phyloP scores from a whole-genome alignment of 352 stramenopile genomes.

The Saprolegnia diclina region DNA sequence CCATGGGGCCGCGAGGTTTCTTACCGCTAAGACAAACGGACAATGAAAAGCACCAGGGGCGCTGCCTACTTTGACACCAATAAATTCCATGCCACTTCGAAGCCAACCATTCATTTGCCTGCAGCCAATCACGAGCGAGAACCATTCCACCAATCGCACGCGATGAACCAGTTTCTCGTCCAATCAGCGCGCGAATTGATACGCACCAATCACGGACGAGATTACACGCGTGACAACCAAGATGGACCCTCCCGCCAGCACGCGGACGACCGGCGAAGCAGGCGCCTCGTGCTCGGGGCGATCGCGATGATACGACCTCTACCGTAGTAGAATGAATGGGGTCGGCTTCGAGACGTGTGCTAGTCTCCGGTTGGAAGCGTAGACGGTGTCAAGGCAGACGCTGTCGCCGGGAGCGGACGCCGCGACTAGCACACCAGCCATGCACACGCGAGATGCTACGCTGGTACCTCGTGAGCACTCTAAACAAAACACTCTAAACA shows the following conservation, averaged over 20 bases:
- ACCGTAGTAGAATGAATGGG: no score
- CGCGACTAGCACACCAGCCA: no score
- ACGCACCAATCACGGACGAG: slow-evolving; percentile 2
- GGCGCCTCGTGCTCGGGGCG: no score
- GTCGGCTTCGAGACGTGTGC: no score
- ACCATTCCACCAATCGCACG: neutral
- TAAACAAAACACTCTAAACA: no score
- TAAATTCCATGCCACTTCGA: slow-evolving; percentile 1
- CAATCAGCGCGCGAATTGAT: slow-evolving; percentile 4
- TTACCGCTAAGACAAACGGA: slow-evolving; percentile 18
- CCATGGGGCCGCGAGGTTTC: neutral
- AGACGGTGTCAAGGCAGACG: no score
- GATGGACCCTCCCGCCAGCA: slow-evolving; percentile 71
- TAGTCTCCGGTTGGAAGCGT: no score
- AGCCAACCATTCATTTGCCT: slow-evolving; percentile 11
- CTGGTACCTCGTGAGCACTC: no score
- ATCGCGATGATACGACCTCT: no score
- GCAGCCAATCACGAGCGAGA: slow-evolving; percentile 1
- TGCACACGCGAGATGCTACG: no score
- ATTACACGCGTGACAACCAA: slow-evolving; percentile 10
- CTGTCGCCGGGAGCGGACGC: no score
- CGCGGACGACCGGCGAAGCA: no score
- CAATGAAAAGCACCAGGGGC: slow-evolving; percentile 4
- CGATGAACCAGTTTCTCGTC: neutral
- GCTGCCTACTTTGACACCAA: slow-evolving; percentile 1